Base-by-base conservation (phyloP, 257 asterid genomes). In the Striga asiatica region DNA sequence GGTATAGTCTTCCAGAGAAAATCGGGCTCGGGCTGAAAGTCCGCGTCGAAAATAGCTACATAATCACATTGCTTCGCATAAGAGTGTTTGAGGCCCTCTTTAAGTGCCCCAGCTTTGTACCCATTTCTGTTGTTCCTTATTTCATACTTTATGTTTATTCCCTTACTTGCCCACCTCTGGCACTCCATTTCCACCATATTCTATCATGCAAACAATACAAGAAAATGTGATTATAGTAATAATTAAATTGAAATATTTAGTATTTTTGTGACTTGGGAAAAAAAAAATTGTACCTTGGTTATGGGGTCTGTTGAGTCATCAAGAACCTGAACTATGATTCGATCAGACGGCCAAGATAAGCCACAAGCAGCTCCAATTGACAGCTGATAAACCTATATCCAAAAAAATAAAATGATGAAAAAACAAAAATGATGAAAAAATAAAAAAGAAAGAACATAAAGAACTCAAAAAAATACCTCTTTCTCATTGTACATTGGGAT, bases 361-460 rank as follows among this genome's bases (percentile, higher is more conserved):
- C 94, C 97, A 63, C 97, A 88, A 70, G 97, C 94, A 75, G 97
- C 97, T 54, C 97, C 97, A 27, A 88, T 85, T 8, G 97, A 88
- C 41, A 88, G 83, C 68, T 88, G 95, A 69, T 82, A 88, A 0
- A 88, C 96, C 96, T 87, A 21, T 18, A 7, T 22, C 11, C 52
- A 2, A 19, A 11, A 7, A 20, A 20, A 20, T 2, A 47, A 47
- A 20, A 43, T 16, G n/a, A 11, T 43, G 1, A 16, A 66, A 29
- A 2, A 5, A 1, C 31, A 6, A 0, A 3, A 14, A 21, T 4
- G 22, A 21, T 9, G 3, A 47, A 5, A n/a, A 10, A 45, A 46
- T 6, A 17, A 9, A 20, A 46, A 22, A 46, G 21, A 20, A 10
- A 0, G 5, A 21, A 21, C 25, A 0, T n/a, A n/a, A n/a, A n/a